Evolutionary conservation across 495 filamentous ascomycete species (phyloP).

Genomic region (Penicillium lagena): DNA sequence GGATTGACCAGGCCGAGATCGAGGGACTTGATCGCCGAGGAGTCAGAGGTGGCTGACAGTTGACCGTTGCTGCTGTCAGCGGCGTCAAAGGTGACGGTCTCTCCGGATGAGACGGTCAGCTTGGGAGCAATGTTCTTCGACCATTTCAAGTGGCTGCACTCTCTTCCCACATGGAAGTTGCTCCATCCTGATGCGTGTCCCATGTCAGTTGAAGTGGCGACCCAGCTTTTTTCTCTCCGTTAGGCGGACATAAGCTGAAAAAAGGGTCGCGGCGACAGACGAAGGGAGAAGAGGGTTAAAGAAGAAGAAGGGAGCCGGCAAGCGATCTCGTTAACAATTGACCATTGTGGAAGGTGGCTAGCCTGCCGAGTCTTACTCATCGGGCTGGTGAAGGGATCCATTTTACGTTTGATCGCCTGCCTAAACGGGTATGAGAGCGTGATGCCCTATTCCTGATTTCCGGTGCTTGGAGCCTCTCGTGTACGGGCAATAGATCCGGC

Average conservation of each 20-base stretch:
- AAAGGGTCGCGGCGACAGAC: not conserved
- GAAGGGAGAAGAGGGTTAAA: not conserved
- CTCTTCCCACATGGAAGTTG: conserved; percentile 33
- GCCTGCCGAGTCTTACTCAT: conserved; percentile 10
- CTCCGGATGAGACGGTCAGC: conserved; percentile 38
- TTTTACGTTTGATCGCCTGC: conserved; percentile 12
- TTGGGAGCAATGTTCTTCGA: conserved; percentile 38
- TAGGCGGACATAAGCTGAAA: too few relatives aligned
- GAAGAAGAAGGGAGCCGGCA: not conserved
- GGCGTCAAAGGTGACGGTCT: conserved; percentile 39
- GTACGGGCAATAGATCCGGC: too few relatives aligned
- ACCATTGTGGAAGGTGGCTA: conserved; percentile 28
- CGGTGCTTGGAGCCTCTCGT: conserved; percentile 13
- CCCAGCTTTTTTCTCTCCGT: conserved; percentile 2
- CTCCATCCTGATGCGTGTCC: conserved; percentile 11
- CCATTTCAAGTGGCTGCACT: conserved; percentile 42
- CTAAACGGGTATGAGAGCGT: conserved; percentile 16
- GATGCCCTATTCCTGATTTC: not conserved
- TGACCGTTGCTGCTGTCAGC: conserved; percentile 48
- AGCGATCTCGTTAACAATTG: conserved; percentile 10
- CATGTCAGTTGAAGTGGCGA: conserved; percentile 20
- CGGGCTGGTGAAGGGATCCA: not conserved
- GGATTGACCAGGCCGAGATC: conserved; percentile 40
- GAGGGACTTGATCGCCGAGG: conserved; percentile 32
- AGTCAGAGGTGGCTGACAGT: conserved; percentile 28